Conservation (phyloP, 192 early-diverging fungal species). For the Paraglomus brasilianum region DNA sequence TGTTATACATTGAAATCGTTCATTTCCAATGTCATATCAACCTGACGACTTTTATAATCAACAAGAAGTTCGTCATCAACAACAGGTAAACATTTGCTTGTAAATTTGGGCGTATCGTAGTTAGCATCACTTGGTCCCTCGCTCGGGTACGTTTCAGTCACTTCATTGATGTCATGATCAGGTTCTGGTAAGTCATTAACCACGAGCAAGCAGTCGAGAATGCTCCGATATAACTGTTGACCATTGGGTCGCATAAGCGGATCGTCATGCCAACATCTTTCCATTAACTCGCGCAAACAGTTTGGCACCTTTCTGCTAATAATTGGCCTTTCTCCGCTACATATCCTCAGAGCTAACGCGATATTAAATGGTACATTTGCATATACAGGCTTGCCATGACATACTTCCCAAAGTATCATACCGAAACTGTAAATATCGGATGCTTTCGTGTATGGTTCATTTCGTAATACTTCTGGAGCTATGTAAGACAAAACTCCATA, state of each 20-base stretch:
- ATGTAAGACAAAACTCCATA: conserved; percentile 42
- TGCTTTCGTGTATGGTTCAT: conserved; percentile 34
- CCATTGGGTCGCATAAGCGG: neutral
- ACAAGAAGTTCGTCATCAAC: too few relatives aligned
- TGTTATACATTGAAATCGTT: too few relatives aligned
- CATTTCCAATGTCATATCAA: too few relatives aligned
- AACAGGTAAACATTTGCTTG: too few relatives aligned
- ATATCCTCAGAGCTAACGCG: neutral
- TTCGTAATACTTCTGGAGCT: conserved; percentile 38
- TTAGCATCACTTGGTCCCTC: too few relatives aligned
- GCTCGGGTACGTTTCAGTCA: too few relatives aligned
- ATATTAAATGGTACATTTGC: neutral
- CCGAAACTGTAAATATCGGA: conserved; percentile 42
- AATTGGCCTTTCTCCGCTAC: neutral
- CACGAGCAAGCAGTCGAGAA: too few relatives aligned
- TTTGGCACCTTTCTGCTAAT: neutral
- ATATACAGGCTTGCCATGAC: conserved; percentile 36
- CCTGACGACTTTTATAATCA: too few relatives aligned
- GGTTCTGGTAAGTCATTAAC: too few relatives aligned
- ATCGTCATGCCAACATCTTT: conserved; percentile 3
- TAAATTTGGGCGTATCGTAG: too few relatives aligned
- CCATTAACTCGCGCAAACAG: neutral
- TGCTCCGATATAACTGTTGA: neutral
- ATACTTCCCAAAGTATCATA: conserved; percentile 43
- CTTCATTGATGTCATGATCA: too few relatives aligned